phyloP scores from a whole-genome alignment of 2,329 filamentous ascomycete species.

The Tolypocladium ovalisporum region DNA sequence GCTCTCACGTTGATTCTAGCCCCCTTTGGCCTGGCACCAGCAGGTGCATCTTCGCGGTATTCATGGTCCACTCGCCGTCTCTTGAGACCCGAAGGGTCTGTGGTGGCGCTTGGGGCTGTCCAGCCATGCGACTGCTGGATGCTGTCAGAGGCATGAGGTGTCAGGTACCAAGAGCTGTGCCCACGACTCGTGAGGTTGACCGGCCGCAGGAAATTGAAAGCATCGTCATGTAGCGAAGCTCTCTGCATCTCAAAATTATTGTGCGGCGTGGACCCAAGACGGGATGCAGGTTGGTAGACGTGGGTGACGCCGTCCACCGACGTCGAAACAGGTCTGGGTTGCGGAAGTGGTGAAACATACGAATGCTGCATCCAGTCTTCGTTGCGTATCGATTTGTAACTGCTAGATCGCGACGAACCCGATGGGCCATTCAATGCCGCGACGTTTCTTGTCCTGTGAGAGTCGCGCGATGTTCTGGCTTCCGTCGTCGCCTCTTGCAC shows the following conservation, averaged over 20 bases:
- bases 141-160: not conserved
- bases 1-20: not conserved
- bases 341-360: not conserved
- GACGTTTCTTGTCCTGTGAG: not conserved
- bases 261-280: not conserved
- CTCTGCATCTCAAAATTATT: not conserved
- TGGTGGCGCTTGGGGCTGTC: not conserved
- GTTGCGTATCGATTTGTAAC: not conserved
- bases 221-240: too few relatives aligned
- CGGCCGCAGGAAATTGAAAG: not conserved
- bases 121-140: not conserved
- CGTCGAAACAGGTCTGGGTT: not conserved
- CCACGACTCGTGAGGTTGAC: not conserved
- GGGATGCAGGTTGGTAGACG: not conserved
- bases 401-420: not conserved
- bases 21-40: not conserved
- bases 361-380: not conserved
- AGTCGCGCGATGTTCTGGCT: slow-evolving; percentile 14
- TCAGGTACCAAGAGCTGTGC: not conserved
- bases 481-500: slow-evolving; percentile 41
- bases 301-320: not conserved
- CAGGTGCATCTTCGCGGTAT: not conserved
- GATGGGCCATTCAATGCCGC: not conserved
- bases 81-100: not conserved
- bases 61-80: not conserved